phyloP scores from a whole-genome alignment of 441 rosid species.

The Corymbia citriodora region DNA sequence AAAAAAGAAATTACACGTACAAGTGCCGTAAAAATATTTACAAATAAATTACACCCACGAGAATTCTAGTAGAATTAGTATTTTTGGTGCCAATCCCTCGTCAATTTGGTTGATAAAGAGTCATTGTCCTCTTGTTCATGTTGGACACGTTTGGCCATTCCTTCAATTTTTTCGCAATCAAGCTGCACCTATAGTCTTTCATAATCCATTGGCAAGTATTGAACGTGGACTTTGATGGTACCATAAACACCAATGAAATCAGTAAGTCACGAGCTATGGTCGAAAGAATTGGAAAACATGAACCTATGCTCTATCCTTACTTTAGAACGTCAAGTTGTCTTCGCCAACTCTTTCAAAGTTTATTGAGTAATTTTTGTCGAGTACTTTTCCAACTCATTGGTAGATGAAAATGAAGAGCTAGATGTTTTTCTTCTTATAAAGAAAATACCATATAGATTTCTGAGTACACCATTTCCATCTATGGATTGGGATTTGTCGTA shows the following conservation, averaged over 20 bases:
- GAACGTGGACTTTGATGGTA: not conserved
- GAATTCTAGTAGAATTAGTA: not conserved
- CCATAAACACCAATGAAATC: not conserved
- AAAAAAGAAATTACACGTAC: not conserved
- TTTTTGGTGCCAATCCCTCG: not conserved
- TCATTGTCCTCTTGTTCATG: not conserved
- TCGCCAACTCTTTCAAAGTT: not conserved
- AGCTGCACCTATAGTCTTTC: not conserved
- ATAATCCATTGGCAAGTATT: not conserved
- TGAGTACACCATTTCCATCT: not conserved
- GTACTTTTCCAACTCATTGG: not conserved
- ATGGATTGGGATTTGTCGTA: not conserved
- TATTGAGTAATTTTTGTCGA: not conserved
- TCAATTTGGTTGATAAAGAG: not conserved
- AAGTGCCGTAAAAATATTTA: not conserved
- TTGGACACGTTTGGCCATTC: not conserved
- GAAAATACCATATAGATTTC: not conserved
- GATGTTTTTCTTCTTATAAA: not conserved
- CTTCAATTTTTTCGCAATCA: not conserved
- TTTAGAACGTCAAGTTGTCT: not conserved
- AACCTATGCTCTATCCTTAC: not conserved
- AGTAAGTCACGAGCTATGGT: not conserved
- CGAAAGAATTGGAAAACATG: not conserved
- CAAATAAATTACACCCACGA: not conserved
- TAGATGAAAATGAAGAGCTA: not conserved